Evolutionary conservation across 2,329 filamentous ascomycete genomes (phyloP).

Genomic region (Dactylonectria macrodidyma): DNA sequence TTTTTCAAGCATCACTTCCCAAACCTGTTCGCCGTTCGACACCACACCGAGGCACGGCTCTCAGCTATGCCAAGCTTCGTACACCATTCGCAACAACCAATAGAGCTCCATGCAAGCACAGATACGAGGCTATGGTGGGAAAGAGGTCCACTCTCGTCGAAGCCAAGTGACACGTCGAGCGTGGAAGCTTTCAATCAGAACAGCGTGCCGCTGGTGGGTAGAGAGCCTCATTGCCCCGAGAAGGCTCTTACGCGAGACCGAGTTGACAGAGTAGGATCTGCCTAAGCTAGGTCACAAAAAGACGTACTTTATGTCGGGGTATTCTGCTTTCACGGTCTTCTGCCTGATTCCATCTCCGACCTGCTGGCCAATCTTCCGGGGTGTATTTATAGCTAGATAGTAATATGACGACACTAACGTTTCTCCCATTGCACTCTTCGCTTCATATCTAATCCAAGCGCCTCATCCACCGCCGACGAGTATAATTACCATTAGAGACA

Average conservation of each 20-base stretch:
- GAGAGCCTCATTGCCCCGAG: not conserved
- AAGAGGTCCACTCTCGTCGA: not conserved
- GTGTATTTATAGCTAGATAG: too few species aligned
- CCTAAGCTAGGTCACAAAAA: not conserved
- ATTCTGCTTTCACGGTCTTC: too few species aligned
- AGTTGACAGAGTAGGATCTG: not conserved
- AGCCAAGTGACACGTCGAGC: constrained; percentile 4
- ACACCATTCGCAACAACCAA: not conserved
- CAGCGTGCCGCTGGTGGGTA: not conserved
- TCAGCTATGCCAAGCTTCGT: constrained; percentile 14
- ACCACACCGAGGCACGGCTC: not conserved
- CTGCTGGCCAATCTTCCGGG: too few species aligned
- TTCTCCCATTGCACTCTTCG: not conserved
- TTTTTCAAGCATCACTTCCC: constrained; percentile 18
- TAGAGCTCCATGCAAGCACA: not conserved
- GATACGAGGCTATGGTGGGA: constrained; percentile 2
- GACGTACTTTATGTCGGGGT: too few species aligned
- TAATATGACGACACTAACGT: too few species aligned
- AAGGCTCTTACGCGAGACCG: not conserved
- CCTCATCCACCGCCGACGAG: not conserved
- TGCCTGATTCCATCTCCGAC: too few species aligned
- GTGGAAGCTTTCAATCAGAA: constrained; percentile 5
- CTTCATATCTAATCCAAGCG: not conserved
- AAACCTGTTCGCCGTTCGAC: not conserved
- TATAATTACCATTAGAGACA: not conserved